Percentiles rank a stretch among this genome's conserved stretches.
These are phyloP conservation scores for Lumnitzera racemosa DNA, from an alignment of 345 rosid species.

Conservation along the genomic window DNA sequence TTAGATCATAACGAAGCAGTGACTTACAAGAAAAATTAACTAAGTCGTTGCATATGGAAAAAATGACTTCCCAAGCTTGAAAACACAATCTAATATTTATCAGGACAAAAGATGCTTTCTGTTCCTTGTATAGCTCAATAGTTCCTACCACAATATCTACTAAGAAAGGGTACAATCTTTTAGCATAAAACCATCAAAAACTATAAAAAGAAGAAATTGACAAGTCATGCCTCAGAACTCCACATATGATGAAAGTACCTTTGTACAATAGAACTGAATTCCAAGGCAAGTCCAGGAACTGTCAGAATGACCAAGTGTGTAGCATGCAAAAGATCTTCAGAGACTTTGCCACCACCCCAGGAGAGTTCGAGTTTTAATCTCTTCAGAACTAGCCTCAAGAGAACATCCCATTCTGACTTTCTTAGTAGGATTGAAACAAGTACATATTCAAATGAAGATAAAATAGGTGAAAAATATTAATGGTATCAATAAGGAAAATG, in stretches of 20 bases:
- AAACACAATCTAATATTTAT: too few relatives aligned
- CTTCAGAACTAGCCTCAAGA: constrained; percentile 44
- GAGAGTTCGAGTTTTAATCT: constrained; percentile 66
- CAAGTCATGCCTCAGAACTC: background rate
- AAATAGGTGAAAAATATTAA: background rate
- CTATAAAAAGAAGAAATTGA: background rate
- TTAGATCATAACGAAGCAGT: too few relatives aligned
- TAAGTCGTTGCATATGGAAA: too few relatives aligned
- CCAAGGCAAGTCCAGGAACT: constrained; percentile 32
- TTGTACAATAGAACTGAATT: constrained; percentile 30
- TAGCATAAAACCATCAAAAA: background rate
- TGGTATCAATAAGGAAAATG: background rate
- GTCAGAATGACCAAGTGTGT: constrained; percentile 67
- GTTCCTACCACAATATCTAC: too few relatives aligned
- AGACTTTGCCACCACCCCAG: constrained; percentile 77
- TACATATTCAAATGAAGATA: background rate
- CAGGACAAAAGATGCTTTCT: too few relatives aligned
- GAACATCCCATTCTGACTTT: constrained; percentile 44
- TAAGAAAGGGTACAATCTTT: too few relatives aligned
- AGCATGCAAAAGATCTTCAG: constrained; percentile 44
- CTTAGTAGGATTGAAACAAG: constrained; percentile 22
- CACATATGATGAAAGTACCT: constrained; percentile 31
- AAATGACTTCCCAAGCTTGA: too few relatives aligned
- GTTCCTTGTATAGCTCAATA: too few relatives aligned
- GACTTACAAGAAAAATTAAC: too few relatives aligned